These are phyloP conservation scores for Insectozyma bohioensis DNA, from an alignment of 1,139 yeast species.

Conservation along the genomic window DNA sequence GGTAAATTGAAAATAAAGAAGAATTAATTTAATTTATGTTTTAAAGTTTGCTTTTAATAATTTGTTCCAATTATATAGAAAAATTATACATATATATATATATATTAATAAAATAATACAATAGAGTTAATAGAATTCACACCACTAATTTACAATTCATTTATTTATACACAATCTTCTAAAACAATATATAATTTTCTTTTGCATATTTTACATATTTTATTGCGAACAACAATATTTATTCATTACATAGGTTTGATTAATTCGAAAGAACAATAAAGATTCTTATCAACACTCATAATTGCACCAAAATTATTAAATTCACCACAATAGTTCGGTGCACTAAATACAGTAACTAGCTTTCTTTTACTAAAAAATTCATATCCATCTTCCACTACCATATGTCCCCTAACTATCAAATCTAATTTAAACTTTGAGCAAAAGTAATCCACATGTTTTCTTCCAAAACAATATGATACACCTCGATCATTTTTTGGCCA, in stretches of 20 bases:
- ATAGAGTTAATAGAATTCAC: no score
- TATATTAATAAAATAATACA: no score
- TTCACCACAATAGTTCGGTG: conserved; percentile 92
- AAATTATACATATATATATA: neutral
- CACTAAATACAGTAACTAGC: conserved; percentile 80
- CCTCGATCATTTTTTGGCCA: conserved; percentile 90
- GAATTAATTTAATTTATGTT: conserved; percentile 3
- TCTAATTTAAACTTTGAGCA: conserved; percentile 73
- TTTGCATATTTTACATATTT: no score
- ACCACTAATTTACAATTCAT: no score
- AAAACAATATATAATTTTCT: no score
- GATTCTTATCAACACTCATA: conserved; percentile 74
- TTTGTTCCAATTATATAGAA: neutral
- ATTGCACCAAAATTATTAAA: conserved; percentile 91
- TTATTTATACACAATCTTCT: no score
- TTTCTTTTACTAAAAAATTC: conserved; percentile 79
- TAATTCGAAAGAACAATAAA: conserved; percentile 81
- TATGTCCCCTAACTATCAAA: conserved; percentile 80
- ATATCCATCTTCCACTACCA: conserved; percentile 93
- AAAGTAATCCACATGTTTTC: conserved; percentile 69
- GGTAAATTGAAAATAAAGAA: conserved; percentile 10
- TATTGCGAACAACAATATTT: no score
- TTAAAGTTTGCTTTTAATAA: no score
- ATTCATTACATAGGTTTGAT: no score
- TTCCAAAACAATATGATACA: conserved; percentile 79